phyloP scores from a whole-genome alignment of 306 rosid species.

The Malus fusca region DNA sequence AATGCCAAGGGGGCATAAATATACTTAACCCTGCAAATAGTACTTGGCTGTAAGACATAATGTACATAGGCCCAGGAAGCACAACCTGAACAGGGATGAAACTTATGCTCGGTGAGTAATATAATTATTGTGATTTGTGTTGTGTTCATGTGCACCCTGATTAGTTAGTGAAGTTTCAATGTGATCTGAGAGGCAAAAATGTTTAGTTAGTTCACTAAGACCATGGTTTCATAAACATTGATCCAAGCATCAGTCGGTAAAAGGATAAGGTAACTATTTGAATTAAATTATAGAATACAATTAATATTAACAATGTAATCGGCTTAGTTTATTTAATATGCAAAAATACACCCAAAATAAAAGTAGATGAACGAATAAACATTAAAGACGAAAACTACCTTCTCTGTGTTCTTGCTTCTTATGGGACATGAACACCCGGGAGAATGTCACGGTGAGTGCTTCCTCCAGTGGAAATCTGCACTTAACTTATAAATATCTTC shows the following conservation, averaged over 20 bases:
- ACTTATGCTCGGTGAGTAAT: neutral
- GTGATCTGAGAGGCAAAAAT: neutral
- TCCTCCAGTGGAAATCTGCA: neutral
- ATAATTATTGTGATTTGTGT: neutral
- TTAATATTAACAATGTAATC: neutral
- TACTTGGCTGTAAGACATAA: neutral
- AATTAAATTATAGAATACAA: neutral
- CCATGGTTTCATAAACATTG: no score
- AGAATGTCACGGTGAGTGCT: neutral
- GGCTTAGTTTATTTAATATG: neutral
- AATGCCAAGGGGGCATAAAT: neutral
- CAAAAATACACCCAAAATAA: neutral
- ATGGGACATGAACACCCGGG: neutral
- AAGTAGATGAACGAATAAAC: neutral
- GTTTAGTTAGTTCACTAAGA: neutral
- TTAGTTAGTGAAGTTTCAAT: neutral
- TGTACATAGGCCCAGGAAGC: neutral
- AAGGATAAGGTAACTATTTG: neutral
- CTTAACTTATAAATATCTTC: neutral
- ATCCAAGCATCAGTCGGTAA: no score
- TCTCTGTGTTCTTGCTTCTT: neutral
- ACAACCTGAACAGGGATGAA: neutral
- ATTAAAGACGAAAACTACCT: neutral
- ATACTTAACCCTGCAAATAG: neutral
- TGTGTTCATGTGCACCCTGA: neutral